phyloP scores from a whole-genome alignment of 257 asterid genomes.

The Petunia secreta region DNA sequence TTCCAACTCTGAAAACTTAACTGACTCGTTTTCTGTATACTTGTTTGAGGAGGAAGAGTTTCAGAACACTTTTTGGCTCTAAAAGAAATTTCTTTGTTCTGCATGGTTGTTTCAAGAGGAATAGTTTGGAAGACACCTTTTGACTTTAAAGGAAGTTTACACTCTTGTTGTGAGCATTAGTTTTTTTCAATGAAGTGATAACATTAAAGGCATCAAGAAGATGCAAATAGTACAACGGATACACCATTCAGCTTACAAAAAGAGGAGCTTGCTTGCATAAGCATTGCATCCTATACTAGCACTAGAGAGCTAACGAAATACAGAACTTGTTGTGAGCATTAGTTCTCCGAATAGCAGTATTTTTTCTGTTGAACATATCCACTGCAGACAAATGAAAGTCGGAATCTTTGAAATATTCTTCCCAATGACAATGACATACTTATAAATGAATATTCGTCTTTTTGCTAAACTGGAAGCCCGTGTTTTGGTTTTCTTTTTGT shows the following conservation, averaged over 20 bases:
- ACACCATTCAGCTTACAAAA: too few relatives aligned
- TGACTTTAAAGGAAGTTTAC: slow-evolving; percentile 3
- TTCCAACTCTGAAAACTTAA: neutral
- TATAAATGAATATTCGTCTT: neutral
- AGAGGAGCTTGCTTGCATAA: too few relatives aligned
- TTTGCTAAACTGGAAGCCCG: neutral
- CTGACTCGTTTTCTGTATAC: slow-evolving; percentile 8
- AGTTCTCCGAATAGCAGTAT: neutral
- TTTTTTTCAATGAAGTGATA: too few relatives aligned
- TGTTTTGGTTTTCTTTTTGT: neutral
- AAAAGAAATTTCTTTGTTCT: neutral
- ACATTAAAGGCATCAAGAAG: too few relatives aligned
- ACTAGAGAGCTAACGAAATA: too few relatives aligned
- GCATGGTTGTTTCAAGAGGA: slow-evolving; percentile 3
- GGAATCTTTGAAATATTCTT: slow-evolving; percentile 13
- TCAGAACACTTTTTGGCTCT: neutral
- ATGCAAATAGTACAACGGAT: too few relatives aligned
- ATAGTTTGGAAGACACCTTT: slow-evolving; percentile 13
- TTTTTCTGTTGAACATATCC: neutral
- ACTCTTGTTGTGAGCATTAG: neutral
- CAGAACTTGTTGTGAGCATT: neutral
- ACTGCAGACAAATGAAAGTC: slow-evolving; percentile 1
- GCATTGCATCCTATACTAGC: too few relatives aligned
- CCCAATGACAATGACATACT: neutral
- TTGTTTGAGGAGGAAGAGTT: slow-evolving; percentile 8